Evolutionary conservation across 202 grass and related monocot species (phyloP).

Genomic region (Carex sylvatica): DNA sequence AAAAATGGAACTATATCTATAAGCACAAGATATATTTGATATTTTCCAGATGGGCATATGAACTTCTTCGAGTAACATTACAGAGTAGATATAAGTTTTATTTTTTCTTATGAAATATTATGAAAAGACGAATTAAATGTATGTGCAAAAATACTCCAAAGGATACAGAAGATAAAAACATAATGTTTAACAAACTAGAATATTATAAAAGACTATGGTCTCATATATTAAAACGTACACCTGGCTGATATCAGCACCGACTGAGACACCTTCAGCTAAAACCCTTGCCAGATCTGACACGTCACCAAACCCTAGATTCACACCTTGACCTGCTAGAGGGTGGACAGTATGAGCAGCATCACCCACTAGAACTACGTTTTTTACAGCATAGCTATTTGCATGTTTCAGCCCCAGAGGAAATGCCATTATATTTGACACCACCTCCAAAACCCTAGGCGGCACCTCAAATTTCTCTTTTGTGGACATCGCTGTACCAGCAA

Average conservation of each 20-base stretch:
- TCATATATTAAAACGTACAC: slow-evolving; percentile 43
- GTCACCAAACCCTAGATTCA: slow-evolving; percentile 93
- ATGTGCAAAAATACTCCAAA: neutral
- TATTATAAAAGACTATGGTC: neutral
- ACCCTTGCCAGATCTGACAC: slow-evolving; percentile 63
- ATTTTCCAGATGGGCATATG: neutral
- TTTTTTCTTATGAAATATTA: neutral
- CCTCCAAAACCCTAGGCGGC: slow-evolving; percentile 54
- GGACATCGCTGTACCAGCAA: slow-evolving; percentile 44
- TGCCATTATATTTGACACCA: slow-evolving; percentile 80
- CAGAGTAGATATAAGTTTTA: neutral
- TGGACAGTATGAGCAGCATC: slow-evolving; percentile 94
- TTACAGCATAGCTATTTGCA: slow-evolving; percentile 61
- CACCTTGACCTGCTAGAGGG: slow-evolving; percentile 88
- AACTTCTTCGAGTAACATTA: neutral
- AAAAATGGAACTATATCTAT: neutral
- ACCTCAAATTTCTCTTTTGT: slow-evolving; percentile 84
- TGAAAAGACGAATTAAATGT: neutral
- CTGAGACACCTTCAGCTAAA: slow-evolving; percentile 66
- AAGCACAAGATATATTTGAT: neutral
- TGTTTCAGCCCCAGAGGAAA: slow-evolving; percentile 82
- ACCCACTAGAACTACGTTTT: slow-evolving; percentile 72
- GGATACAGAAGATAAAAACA: neutral
- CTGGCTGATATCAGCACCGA: slow-evolving; percentile 64
- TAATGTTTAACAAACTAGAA: neutral